phyloP scores from a whole-genome alignment of 257 asterid genomes.

The Solanum dulcamara region DNA sequence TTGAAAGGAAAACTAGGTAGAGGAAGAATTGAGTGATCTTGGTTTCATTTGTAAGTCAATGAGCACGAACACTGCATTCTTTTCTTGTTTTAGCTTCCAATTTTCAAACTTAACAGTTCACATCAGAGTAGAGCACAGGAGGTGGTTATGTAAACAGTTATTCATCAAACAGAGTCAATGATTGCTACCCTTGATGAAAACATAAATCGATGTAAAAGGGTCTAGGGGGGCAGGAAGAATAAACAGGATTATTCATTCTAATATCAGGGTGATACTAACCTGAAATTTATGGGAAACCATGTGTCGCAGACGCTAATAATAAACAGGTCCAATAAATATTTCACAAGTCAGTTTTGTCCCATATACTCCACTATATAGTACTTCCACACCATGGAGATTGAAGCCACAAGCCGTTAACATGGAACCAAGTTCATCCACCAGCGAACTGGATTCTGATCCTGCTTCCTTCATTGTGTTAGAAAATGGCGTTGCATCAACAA shows the following conservation, averaged over 20 bases:
- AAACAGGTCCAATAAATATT: slow-evolving; percentile 93
- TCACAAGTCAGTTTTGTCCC: slow-evolving; percentile 87
- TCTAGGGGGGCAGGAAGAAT: neutral
- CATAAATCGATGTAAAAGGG: neutral
- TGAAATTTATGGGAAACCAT: slow-evolving; percentile 98
- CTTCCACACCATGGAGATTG: slow-evolving; percentile 83
- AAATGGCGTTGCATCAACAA: slow-evolving; percentile 89
- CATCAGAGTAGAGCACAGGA: neutral
- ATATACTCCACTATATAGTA: slow-evolving; percentile 81
- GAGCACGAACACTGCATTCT: neutral
- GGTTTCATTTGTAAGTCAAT: neutral
- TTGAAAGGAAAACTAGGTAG: neutral
- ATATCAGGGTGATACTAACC: slow-evolving; percentile 26
- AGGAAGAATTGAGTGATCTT: neutral
- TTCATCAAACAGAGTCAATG: neutral
- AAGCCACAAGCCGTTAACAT: slow-evolving; percentile 58
- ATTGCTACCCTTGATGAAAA: neutral
- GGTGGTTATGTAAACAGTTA: neutral
- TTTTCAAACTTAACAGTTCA: neutral
- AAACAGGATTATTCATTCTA: neutral
- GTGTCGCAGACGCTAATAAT: slow-evolving; percentile 94
- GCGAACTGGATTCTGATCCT: slow-evolving; percentile 43
- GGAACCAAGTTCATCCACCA: slow-evolving; percentile 80
- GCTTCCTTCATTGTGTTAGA: slow-evolving; percentile 34
- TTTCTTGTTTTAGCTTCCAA: neutral